Conservation (phyloP, 2,329 filamentous ascomycete species). For the Exophiala mesophila region DNA sequence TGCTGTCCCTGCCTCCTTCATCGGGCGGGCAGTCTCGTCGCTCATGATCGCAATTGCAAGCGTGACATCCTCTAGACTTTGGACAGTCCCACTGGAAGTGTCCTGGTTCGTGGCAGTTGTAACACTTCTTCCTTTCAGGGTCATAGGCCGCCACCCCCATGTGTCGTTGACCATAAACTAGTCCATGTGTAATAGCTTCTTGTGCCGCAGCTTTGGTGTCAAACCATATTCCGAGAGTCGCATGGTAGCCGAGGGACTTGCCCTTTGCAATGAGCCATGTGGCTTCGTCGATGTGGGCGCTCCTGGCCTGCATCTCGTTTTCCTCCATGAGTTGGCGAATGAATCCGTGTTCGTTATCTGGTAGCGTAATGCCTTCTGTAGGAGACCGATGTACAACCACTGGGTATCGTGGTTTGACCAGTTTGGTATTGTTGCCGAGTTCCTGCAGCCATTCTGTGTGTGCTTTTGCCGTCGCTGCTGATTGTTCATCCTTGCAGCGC, state of each 20-base stretch:
- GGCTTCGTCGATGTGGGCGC: slow-evolving; percentile 27
- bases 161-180: slow-evolving; percentile 23
- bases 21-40: slow-evolving; percentile 21
- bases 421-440: slow-evolving; percentile 2
- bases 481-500: slow-evolving; percentile 2
- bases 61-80: slow-evolving; percentile 20
- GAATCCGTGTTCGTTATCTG: slow-evolving; percentile 10
- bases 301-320: slow-evolving; percentile 20
- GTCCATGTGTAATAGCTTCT: slow-evolving; percentile 22
- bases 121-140: slow-evolving; percentile 22
- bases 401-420: slow-evolving; percentile 11
- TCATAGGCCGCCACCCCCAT: slow-evolving; percentile 24
- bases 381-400: slow-evolving; percentile 24
- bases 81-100: slow-evolving; percentile 28
- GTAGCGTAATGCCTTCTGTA: slow-evolving; percentile 22
- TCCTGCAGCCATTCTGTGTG: slow-evolving; percentile 1
- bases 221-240: slow-evolving; percentile 28
- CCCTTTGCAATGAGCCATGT: slow-evolving; percentile 26
- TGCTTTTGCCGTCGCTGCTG: slow-evolving; percentile 2
- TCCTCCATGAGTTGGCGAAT: slow-evolving; percentile 23
- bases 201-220: slow-evolving; percentile 26
- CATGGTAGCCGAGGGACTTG: slow-evolving; percentile 23
- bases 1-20: slow-evolving; percentile 17
- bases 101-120: slow-evolving; percentile 25
- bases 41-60: slow-evolving; percentile 25